Base-by-base conservation (phyloP, 2,329 filamentous ascomycete species). In the Parastagonospora avenae region DNA sequence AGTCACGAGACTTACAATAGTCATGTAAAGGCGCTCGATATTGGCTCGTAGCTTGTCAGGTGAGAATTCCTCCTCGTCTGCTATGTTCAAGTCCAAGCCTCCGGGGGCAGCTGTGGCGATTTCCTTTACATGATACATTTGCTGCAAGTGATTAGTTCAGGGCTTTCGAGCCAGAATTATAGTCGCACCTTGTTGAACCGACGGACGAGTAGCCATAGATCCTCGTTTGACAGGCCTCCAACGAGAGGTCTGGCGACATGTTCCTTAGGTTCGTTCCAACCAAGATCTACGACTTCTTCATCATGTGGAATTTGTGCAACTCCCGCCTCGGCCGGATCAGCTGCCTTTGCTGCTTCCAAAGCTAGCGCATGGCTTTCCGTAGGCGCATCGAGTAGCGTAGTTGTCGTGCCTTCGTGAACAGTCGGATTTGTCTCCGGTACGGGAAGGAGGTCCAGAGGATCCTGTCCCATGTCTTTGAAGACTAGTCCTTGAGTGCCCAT, bases 61-160 rank as follows among this genome's bases (percentile, higher is more conserved):
- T 0, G 88, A 90, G 70, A 94, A 94, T 50, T 92, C 88, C 59
- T 94, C 90, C 46, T 93, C 87, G 33, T 92, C 87, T 4, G 90
- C 87, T 48, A 91, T 87, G 60, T 92, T 91, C 51, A 95, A 80
- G 70, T 95, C 91, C 32, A 96, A 76, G 11, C 85, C 84, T 5
- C 88, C 89, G 1, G 88, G 81, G 1, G 83, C 80, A 7, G 83
- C 73, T 41, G 80, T 71, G 0, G 81, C 75, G 8, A 87, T 83
- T 27, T 88, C 85, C 68, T 89, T 91, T 60, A 94, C 88, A 74
- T 85, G 81, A 68, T 85, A 86, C 70, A 86, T 82, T 83, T 86
- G 83, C 83, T 74, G 46, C 35, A 32, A 7, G 37, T 10, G 4
- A 4, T 44, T 74, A 55, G 77, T 67, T 43, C 35, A 14, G 8